Evolutionary conservation across 306 rosid species (phyloP).

Genomic region (Ammopiptanthus mongolicus): DNA sequence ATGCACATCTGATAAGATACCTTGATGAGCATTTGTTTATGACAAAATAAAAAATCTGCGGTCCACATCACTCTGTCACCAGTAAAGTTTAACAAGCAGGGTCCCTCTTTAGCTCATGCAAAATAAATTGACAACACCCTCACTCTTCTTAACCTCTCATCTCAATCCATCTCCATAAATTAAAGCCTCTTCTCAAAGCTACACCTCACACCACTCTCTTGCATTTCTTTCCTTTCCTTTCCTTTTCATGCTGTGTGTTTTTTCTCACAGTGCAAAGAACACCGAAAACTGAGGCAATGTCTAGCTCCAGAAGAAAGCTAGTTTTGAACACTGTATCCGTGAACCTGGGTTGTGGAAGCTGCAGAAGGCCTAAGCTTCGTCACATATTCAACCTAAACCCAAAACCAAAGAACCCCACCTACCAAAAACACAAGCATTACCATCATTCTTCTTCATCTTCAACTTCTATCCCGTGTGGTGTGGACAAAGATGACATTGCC

Average conservation of each 20-base stretch:
- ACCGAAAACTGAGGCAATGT: conserved; percentile 41
- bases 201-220: not conserved
- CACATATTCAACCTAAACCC: conserved; percentile 46
- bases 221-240: not conserved
- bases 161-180: not conserved
- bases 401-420: conserved; percentile 30
- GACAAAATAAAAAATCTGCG: not conserved
- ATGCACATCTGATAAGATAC: not conserved
- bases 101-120: conserved; percentile 31
- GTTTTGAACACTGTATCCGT: conserved; percentile 45
- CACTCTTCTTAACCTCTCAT: not conserved
- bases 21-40: not conserved
- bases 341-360: conserved; percentile 62
- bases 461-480: too few species aligned
- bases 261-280: not conserved
- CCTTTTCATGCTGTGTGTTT: not conserved
- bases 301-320: conserved; percentile 43
- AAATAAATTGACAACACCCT: conserved; percentile 17
- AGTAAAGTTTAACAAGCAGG: conserved; percentile 23
- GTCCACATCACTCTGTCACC: conserved; percentile 28
- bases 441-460: conserved; percentile 32
- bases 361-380: conserved; percentile 52
- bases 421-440: conserved; percentile 22
- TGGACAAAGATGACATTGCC: too few species aligned
- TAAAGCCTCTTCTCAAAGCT: not conserved